Evolutionary conservation across 495 filamentous ascomycete species (phyloP).

Genomic region (Neurospora tetraspora): DNA sequence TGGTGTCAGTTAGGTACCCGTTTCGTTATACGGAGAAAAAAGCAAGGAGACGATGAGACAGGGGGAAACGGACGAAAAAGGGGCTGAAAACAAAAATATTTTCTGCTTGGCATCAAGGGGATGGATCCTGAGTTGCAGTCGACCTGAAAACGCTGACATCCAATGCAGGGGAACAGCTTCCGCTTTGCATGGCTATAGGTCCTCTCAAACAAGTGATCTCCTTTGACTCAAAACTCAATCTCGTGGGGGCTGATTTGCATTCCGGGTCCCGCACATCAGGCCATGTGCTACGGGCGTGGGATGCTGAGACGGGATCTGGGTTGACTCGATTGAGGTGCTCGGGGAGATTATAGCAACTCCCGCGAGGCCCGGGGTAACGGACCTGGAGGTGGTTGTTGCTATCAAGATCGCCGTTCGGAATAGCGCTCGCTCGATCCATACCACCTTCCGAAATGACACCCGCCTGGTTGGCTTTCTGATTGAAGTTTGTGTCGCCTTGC

Average conservation of each 20-base stretch:
- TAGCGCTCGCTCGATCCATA: neutral
- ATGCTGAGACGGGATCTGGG: neutral
- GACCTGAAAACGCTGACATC: neutral
- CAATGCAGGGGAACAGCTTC: neutral
- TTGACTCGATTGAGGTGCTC: neutral
- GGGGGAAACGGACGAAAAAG: neutral
- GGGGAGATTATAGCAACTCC: neutral
- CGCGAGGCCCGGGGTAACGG: neutral
- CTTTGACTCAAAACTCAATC: neutral
- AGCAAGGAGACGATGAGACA: neutral
- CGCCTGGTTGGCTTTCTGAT: neutral
- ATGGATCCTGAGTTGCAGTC: neutral
- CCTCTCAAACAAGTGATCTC: neutral
- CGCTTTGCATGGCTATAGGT: neutral
- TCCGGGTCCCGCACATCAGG: neutral
- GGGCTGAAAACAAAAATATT: neutral
- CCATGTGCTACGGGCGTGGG: neutral
- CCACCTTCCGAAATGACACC: neutral
- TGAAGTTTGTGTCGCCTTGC: neutral
- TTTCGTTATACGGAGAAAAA: neutral
- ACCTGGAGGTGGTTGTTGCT: neutral
- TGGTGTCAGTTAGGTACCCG: neutral
- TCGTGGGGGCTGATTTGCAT: neutral
- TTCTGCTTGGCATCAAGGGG: neutral
- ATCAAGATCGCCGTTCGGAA: neutral